These are phyloP conservation scores for Knoxdaviesia capensis DNA, from an alignment of 2,329 filamentous ascomycete genomes.

Conservation along the genomic window DNA sequence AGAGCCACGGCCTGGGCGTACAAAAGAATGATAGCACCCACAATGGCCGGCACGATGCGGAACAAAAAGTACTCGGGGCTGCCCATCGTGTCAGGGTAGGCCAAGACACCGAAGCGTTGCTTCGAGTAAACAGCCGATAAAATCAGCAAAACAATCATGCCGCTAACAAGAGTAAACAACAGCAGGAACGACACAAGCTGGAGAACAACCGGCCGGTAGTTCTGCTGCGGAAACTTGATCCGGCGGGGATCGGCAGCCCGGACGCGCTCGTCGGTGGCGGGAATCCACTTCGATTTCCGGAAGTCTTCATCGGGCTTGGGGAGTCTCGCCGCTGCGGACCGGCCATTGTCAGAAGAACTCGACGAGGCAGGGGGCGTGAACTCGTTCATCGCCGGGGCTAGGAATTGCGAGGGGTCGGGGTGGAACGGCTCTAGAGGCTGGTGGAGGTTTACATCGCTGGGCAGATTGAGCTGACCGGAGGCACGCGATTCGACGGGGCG, in stretches of 20 bases:
- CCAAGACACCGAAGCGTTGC: slow-evolving; percentile 40
- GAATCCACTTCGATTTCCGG: slow-evolving; percentile 10
- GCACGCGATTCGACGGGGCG: too few relatives aligned
- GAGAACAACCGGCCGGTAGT: slow-evolving; percentile 52
- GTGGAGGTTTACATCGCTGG: too few relatives aligned
- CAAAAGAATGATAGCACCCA: slow-evolving; percentile 51
- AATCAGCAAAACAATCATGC: slow-evolving; percentile 54
- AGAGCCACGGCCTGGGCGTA: slow-evolving; percentile 59
- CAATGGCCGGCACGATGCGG: slow-evolving; percentile 61
- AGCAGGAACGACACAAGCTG: slow-evolving; percentile 42
- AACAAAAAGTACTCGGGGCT: slow-evolving; percentile 68
- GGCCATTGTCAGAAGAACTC: too few relatives aligned
- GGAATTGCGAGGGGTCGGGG: too few relatives aligned
- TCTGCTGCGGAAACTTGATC: slow-evolving; percentile 28
- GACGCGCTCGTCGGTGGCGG: slow-evolving; percentile 13
- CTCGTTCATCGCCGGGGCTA: too few relatives aligned
- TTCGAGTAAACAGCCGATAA: slow-evolving; percentile 53
- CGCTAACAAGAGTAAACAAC: slow-evolving; percentile 38
- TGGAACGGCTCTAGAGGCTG: too few relatives aligned
- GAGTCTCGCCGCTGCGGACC: too few relatives aligned
- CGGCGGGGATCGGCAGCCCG: slow-evolving; percentile 17
- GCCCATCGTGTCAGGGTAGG: slow-evolving; percentile 46
- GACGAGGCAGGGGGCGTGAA: too few relatives aligned
- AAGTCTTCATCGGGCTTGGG: not conserved
- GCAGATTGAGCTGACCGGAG: too few relatives aligned